Conservation (phyloP, 2,329 filamentous ascomycete genomes). For the Epichloe scottii region DNA sequence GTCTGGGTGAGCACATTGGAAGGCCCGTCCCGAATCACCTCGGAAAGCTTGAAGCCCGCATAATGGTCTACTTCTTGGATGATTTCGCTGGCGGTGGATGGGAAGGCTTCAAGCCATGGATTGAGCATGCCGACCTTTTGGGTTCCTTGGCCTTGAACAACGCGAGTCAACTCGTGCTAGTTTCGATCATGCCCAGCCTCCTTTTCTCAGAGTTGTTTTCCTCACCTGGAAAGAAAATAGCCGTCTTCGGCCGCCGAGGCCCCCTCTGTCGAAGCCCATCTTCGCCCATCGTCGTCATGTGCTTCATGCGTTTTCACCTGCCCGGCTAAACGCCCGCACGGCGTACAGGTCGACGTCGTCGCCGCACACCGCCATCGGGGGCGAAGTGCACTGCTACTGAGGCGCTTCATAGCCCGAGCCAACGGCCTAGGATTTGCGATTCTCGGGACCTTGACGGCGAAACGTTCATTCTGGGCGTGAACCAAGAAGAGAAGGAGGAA, state of each 20-base stretch:
- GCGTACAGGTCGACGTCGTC: background rate
- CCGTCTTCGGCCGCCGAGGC: constrained; percentile 33
- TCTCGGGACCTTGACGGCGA: constrained; percentile 1
- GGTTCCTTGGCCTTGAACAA: constrained; percentile 61
- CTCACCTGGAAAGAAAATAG: constrained; percentile 48
- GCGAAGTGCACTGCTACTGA: constrained; percentile 17
- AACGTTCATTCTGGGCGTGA: constrained; percentile 6
- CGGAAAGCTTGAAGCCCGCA: constrained; percentile 62
- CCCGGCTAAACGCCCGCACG: background rate
- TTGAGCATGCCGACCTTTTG: constrained; percentile 80
- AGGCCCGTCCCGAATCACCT: constrained; percentile 68
- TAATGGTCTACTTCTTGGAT: constrained; percentile 75
- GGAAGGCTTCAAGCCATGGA: constrained; percentile 80
- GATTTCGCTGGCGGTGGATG: constrained; percentile 59
- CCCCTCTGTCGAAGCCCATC: constrained; percentile 10
- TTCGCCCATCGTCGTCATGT: background rate
- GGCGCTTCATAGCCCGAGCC: constrained; percentile 19
- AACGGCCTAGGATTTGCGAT: constrained; percentile 9
- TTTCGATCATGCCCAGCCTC: background rate
- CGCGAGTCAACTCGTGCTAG: background rate
- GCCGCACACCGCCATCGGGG: constrained; percentile 11
- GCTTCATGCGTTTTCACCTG: constrained; percentile 6
- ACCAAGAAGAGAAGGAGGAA: background rate
- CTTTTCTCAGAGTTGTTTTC: background rate
- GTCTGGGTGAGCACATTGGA: constrained; percentile 67